These are phyloP conservation scores for Ophiostoma populinum DNA, from an alignment of 2,329 filamentous ascomycete genomes.

Conservation along the genomic window DNA sequence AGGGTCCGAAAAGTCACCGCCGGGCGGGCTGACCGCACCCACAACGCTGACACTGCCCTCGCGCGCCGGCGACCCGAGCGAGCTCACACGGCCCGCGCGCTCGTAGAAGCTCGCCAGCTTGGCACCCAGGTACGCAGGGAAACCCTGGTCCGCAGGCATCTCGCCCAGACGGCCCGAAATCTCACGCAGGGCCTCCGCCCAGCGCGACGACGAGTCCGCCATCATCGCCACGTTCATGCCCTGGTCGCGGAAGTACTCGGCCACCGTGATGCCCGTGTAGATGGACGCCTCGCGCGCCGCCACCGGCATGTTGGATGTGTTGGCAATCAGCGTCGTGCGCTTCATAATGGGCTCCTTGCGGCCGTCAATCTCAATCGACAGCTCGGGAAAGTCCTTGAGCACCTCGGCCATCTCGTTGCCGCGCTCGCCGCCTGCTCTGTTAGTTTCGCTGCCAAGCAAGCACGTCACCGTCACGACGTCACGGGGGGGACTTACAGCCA, in stretches of 20 bases:
- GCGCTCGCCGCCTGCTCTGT: slow-evolving; percentile 41
- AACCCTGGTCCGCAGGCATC: slow-evolving; percentile 99
- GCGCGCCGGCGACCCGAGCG: slow-evolving; percentile 77
- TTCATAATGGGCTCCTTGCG: slow-evolving; percentile 99
- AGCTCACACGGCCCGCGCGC: slow-evolving; percentile 73
- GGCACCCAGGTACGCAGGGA: slow-evolving; percentile 89
- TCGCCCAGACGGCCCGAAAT: slow-evolving; percentile 96
- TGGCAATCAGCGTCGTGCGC: slow-evolving; percentile 93
- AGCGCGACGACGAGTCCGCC: slow-evolving; percentile 95
- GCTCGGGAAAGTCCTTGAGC: slow-evolving; percentile 98
- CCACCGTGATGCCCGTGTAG: slow-evolving; percentile 88
- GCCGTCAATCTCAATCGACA: slow-evolving; percentile 84
- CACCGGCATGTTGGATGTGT: slow-evolving; percentile 99
- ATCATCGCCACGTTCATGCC: slow-evolving; percentile 98
- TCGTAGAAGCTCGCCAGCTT: slow-evolving; percentile 99
- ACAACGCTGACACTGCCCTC: slow-evolving; percentile 93
- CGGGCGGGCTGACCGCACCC: slow-evolving; percentile 82
- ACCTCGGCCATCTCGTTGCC: slow-evolving; percentile 99
- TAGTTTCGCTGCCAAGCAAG: no score
- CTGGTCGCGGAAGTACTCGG: slow-evolving; percentile 94
- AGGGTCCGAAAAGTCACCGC: slow-evolving; percentile 97
- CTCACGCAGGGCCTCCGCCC: slow-evolving; percentile 97
- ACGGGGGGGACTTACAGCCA: slow-evolving; percentile 34
- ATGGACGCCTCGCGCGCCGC: slow-evolving; percentile 96
- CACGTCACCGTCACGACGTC: no score